Evolutionary conservation across 768 basidiomycete species (phyloP), one percentile per base, ranked within the genome.

Genomic region (Suillus occidentalis): DNA sequence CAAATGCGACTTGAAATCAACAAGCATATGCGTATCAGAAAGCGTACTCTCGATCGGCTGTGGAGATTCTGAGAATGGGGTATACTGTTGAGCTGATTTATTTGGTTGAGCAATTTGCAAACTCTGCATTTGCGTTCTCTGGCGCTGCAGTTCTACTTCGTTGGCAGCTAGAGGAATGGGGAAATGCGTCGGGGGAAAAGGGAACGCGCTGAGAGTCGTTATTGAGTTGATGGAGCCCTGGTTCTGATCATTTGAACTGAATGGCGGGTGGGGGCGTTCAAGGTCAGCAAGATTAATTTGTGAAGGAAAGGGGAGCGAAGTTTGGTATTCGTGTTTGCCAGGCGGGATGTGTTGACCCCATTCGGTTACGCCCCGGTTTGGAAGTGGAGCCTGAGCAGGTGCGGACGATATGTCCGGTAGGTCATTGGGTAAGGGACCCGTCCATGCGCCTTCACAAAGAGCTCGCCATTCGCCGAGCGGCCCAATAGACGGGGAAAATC

Each of bases 361-460:
- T 59, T 76, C 77, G 42, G 75, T 74, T 36, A 76, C 67, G 8
- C 52, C 61, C 4, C 22, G 14, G 34, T 22, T 31, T 39, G 49
- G 61, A 64, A 3, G 55, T 28, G 20, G 65, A 3, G 64, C 40
- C 31, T 63, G 67, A 10, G 53, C 52, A 40, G 65, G 63, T 39
- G 71, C 43, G 10, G 60, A 4, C 6, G 61, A 65, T 36, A 62
- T 6, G 18, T 77, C 70, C 0, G 71, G 74, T 8, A 80, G 65
- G 63, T 71, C 75, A 43, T 71, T 68, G 1, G 78, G 79, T 22
- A 78, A 67, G 16, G 74, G 63, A 0, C 88, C 86, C 6, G 79
- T 76, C 89, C 91, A 94, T 10, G 85, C 85, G 14, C 89, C 91
- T 77, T 94, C 92, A 69, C 91, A 93, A 3, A 90, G 77, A 6